phyloP scores from a whole-genome alignment of 2,329 filamentous ascomycete species.

The Mollisiaceae sp. region DNA sequence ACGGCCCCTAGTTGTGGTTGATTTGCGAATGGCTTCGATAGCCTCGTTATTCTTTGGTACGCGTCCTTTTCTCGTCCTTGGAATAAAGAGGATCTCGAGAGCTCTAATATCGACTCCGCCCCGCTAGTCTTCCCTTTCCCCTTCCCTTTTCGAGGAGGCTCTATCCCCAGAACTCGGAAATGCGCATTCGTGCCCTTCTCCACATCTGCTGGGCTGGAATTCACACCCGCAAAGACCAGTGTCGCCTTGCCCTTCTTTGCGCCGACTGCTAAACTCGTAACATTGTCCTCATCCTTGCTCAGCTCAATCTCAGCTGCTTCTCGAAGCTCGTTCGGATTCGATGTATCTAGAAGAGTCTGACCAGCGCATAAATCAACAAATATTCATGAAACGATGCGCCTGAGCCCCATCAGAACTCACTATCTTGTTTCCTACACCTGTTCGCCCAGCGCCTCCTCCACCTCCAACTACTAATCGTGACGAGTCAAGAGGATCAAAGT shows the following conservation, averaged over 20 bases:
- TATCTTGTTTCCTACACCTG: slow-evolving; percentile 86
- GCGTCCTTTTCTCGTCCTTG: slow-evolving; percentile 53
- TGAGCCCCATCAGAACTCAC: slow-evolving; percentile 52
- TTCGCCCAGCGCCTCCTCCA: slow-evolving; percentile 81
- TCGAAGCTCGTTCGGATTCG: slow-evolving; percentile 52
- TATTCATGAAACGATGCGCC: neutral
- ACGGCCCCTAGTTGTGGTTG: slow-evolving; percentile 74
- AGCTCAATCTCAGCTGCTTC: slow-evolving; percentile 75
- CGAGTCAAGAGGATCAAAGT: slow-evolving; percentile 83
- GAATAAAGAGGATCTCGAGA: slow-evolving; percentile 60
- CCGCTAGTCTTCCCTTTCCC: slow-evolving; percentile 49
- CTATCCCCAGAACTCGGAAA: slow-evolving; percentile 75
- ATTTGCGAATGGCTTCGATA: slow-evolving; percentile 56
- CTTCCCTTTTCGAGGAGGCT: slow-evolving; percentile 27
- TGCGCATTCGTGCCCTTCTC: slow-evolving; percentile 82
- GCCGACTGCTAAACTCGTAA: slow-evolving; percentile 79
- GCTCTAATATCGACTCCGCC: slow-evolving; percentile 50
- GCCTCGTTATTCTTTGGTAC: slow-evolving; percentile 64
- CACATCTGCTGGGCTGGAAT: slow-evolving; percentile 75
- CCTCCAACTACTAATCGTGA: slow-evolving; percentile 81
- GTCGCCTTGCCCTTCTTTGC: slow-evolving; percentile 61
- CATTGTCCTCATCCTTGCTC: slow-evolving; percentile 84
- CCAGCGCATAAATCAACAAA: slow-evolving; percentile 14
- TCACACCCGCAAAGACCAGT: slow-evolving; percentile 77
- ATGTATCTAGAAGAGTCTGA: slow-evolving; percentile 42